phyloP scores from a whole-genome alignment of 2,329 filamentous ascomycete genomes.

The Fonsecaea pedrosoi region DNA sequence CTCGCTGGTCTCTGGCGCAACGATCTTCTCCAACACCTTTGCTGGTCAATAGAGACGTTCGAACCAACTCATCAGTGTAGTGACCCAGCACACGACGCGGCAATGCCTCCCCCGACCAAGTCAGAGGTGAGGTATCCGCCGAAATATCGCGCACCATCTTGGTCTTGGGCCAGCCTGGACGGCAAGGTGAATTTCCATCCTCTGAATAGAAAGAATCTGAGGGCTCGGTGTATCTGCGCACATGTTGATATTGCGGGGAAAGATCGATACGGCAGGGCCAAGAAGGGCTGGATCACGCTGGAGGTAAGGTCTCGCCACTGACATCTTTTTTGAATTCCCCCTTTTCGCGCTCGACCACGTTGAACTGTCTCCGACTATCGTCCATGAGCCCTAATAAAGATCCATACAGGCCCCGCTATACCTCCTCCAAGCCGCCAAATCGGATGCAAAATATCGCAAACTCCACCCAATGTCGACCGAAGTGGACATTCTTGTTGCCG shows the following conservation, averaged over 20 bases:
- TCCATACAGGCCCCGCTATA: background rate
- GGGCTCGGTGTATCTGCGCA: background rate
- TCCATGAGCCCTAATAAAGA: background rate
- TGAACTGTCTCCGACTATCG: background rate
- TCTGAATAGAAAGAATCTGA: background rate
- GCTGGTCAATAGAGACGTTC: background rate
- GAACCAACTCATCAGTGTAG: background rate
- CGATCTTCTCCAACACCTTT: background rate
- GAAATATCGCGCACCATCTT: background rate
- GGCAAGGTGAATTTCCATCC: background rate
- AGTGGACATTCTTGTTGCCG: background rate
- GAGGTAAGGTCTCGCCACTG: background rate
- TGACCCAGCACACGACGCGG: background rate
- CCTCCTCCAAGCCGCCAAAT: background rate
- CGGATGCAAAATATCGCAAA: background rate
- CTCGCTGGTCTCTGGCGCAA: slow-evolving; percentile 2
- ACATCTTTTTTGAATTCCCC: background rate
- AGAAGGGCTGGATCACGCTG: background rate
- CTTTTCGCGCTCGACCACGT: background rate
- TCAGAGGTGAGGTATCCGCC: slow-evolving; percentile 3
- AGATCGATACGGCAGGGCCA: slow-evolving; percentile 1
- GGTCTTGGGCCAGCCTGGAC: background rate
- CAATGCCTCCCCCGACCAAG: slow-evolving; percentile 1
- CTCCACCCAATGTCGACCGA: slow-evolving; percentile 1
- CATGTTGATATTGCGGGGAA: slow-evolving; percentile 1